Percentiles rank a stretch among this genome's conserved stretches.
phyloP scores from a whole-genome alignment of 768 basidiomycete genomes.

The Leccinum longicurvipes region DNA sequence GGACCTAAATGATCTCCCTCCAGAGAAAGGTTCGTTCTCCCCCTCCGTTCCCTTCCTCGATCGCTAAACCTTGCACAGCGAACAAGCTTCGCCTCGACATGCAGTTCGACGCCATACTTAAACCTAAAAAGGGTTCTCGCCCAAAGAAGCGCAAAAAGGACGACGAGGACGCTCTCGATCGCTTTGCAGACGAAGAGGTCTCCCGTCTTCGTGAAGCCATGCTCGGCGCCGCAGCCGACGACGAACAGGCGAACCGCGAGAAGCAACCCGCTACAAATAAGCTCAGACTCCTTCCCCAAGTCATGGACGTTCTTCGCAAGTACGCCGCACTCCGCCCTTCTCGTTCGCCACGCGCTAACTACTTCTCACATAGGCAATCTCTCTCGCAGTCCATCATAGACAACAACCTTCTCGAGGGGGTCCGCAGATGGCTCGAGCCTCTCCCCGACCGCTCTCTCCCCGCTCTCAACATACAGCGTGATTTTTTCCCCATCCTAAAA shows the following conservation, averaged over 20 bases:
- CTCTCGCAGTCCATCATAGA: slow-evolving; percentile 92
- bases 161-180: slow-evolving; percentile 79
- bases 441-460: slow-evolving; percentile 90
- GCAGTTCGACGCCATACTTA: slow-evolving; percentile 84
- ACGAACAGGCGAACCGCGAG: slow-evolving; percentile 73
- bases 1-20: slow-evolving; percentile 65
- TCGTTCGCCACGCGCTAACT: neutral
- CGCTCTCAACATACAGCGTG: slow-evolving; percentile 91
- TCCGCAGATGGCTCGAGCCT: slow-evolving; percentile 90
- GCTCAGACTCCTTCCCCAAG: slow-evolving; percentile 79
- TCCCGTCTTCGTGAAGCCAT: slow-evolving; percentile 85
- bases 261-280: slow-evolving; percentile 84
- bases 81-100: slow-evolving; percentile 76
- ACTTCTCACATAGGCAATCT: slow-evolving; percentile 54
- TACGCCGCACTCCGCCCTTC: slow-evolving; percentile 33
- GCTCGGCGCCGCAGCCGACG: slow-evolving; percentile 82
- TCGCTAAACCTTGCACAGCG: slow-evolving; percentile 41
- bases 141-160: slow-evolving; percentile 72
- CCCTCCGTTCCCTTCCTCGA: neutral
- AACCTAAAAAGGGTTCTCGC: slow-evolving; percentile 67
- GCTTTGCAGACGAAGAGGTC: slow-evolving; percentile 87
- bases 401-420: slow-evolving; percentile 89
- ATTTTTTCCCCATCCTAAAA: slow-evolving; percentile 77
- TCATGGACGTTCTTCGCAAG: slow-evolving; percentile 93
- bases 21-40: slow-evolving; percentile 63